A percentile compares a stretch with the other conserved stretches of the same genome.
Evolutionary conservation across 768 basidiomycete genomes (phyloP).

Genomic region (Strobilomyces confusus): DNA sequence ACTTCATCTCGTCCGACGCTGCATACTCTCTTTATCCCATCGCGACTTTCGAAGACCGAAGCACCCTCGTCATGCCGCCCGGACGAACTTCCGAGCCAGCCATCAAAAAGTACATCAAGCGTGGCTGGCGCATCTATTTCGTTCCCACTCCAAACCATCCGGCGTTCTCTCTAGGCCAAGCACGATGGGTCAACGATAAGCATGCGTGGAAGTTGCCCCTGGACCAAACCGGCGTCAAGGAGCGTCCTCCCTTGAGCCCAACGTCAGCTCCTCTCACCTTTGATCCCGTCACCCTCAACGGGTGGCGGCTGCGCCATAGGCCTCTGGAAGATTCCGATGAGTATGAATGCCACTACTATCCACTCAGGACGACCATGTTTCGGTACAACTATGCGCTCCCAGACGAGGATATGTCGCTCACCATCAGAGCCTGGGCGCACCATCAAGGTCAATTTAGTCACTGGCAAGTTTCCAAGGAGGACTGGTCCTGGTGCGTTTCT

Average conservation of each 20-base stretch:
- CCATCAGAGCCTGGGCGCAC: background rate
- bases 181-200: constrained; percentile 31
- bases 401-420: background rate
- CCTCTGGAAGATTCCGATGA: background rate
- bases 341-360: background rate
- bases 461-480: background rate
- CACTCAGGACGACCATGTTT: background rate
- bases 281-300: background rate
- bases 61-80: constrained; percentile 20
- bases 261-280: background rate
- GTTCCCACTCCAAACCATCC: constrained; percentile 1
- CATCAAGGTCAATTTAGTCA: background rate
- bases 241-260: background rate
- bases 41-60: constrained; percentile 36
- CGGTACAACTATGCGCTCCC: background rate
- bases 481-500: background rate
- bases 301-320: background rate
- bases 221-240: background rate
- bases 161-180: constrained; percentile 12
- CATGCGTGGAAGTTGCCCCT: constrained; percentile 1
- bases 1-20: constrained; percentile 37
- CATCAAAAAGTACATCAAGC: constrained; percentile 32
- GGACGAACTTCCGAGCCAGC: constrained; percentile 3
- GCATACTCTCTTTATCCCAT: constrained; percentile 42
- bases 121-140: constrained; percentile 31